Evolutionary conservation across 2,329 filamentous ascomycete species (phyloP), one percentile per base, ranked within the genome.

Genomic region (Alternaria conjuncta): DNA sequence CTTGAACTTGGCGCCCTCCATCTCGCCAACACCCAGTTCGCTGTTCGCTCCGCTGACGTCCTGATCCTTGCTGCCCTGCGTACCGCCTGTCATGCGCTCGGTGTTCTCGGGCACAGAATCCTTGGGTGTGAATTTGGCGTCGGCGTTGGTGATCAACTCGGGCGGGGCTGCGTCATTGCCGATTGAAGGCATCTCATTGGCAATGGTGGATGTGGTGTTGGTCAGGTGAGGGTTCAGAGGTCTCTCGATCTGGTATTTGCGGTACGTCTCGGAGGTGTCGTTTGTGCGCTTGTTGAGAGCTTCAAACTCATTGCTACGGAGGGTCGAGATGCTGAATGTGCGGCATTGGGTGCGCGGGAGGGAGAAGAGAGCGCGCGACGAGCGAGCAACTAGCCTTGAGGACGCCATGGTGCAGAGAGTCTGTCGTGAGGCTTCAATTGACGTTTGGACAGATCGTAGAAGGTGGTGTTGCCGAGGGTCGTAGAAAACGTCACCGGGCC

Each of bases 1-100:
- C 79, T 89, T 92, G 83, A 98, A 97, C 63, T 85, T 81, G 75
- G 87, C 87, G 73, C 81, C 74, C 58, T 75, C 71, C 55, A 72
- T 21, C 60, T 82, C 83, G 44, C 74, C 76, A 30, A 73, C 69
- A 57, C 67, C 73, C 23, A 74, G 62, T 50, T 75, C 72, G 55
- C 69, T 67, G 60, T 75, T 77, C 23, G 62, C 64, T 28, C 67
- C 73, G 56, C 70, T 75, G 15, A 71, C 72, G 49, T 76, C 70
- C n/a, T 80, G 81, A 21, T 65, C 60, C 56, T 82, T 81, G 49
- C 80, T 81, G 59, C 83, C 78, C 78, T 90, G 88, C 12, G 86
- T 87, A 50, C 87, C 88, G 28, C 89, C 89, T 0, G 88, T 90
- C 86, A 90, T 89, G 64, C 86, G 83, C 75, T 90, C 85, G 9